Conservation (phyloP, 2,329 filamentous ascomycete species). For the Pseudogymnoascus verrucosus region DNA sequence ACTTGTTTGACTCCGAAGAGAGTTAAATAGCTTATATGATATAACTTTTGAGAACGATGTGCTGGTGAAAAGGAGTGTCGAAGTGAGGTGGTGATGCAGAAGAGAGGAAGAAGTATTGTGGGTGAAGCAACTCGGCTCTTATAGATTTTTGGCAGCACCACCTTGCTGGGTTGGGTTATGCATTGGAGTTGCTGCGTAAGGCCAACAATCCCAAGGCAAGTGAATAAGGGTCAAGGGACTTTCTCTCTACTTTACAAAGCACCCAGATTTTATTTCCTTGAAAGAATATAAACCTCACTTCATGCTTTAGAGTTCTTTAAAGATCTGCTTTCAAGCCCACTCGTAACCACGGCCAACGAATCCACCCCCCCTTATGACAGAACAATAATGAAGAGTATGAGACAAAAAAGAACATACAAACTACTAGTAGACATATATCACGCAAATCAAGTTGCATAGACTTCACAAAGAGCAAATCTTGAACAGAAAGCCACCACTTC, state of each 20-base stretch:
- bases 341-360: not conserved
- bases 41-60: not conserved
- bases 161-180: not conserved
- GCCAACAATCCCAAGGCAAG: not conserved
- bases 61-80: not conserved
- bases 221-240: not conserved
- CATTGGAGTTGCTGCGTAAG: not conserved
- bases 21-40: slow-evolving; percentile 7
- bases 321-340: not conserved
- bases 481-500: not conserved
- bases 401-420: not conserved
- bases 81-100: not conserved
- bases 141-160: not conserved
- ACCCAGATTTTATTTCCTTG: not conserved
- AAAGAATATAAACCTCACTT: not conserved
- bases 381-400: not conserved
- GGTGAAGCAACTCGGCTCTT: not conserved
- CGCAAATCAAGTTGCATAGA: not conserved
- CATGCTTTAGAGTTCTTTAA: not conserved
- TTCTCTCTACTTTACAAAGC: not conserved
- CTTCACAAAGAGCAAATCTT: not conserved
- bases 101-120: not conserved
- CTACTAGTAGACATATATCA: not conserved
- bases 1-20: not conserved
- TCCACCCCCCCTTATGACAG: not conserved